Evolutionary conservation across 257 asterid genomes (phyloP), one percentile per base, ranked within the genome.

Genomic region (Perilla frutescens): DNA sequence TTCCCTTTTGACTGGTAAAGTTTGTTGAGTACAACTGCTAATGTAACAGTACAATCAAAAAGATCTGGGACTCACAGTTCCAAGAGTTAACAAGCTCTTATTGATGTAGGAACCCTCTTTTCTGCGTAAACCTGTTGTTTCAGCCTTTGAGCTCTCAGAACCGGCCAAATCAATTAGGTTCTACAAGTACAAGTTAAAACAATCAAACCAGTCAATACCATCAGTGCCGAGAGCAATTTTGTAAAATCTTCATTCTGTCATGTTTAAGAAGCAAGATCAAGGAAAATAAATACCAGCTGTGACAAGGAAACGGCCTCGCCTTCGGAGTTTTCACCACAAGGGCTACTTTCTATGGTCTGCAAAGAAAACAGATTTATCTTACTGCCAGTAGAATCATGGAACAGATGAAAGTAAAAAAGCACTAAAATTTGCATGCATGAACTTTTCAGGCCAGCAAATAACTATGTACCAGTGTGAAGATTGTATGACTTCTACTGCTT

Each of bases 401-500:
- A 66, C 11, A 6, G 55, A 66, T 57, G 77, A 15, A 64, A 66
- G 50, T 11, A 66, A 73, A 74, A 74, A 41, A 68, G 55, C 65
- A 50, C 74, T 8, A n/a, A 44, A 64, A 45, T 49, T 45, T 70
- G 73, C 60, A 59, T 36, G 31, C 20, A 49, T 51, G 51, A 44
- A 40, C 78, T 29, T 72, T 63, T 57, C 47, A 72, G 54, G 20
- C 51, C 47, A 54, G 39, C 72, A 71, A 73, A 41, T 54, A 76
- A 66, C 51, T 59, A 49, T 47, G 59, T 89, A 95, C 99, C 99
- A 95, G 87, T 0, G 98, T 92, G 87, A 95, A 95, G 85, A 95
- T 95, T 79, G 99, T 95, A 83, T 95, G 99, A 81, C 99, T 95
- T 88, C 99, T 90, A 88, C 99, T 95, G 90, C 99, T 95, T 69